Conservation (phyloP, 192 early-diverging fungal species). For the Chytriomyces sp. region DNA sequence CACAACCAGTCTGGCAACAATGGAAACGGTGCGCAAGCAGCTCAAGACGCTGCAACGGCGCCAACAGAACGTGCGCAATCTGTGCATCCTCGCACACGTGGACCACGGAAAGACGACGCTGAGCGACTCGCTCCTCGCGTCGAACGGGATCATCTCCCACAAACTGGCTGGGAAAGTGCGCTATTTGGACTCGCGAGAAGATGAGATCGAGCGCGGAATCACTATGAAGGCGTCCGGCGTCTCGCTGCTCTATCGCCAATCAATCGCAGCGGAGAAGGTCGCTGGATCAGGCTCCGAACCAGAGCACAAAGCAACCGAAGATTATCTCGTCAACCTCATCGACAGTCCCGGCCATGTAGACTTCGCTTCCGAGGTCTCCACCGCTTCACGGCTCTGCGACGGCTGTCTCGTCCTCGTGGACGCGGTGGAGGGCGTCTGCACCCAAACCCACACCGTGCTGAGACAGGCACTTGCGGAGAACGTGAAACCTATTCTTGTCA, state of each 20-base stretch:
- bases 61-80: slow-evolving; percentile 76
- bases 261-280: background rate
- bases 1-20: background rate
- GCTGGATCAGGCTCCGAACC: background rate
- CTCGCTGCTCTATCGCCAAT: slow-evolving; percentile 76
- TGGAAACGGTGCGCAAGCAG: slow-evolving; percentile 13
- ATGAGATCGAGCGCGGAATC: slow-evolving; percentile 98
- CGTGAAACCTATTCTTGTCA: slow-evolving; percentile 87
- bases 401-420: slow-evolving; percentile 95
- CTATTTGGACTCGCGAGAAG: slow-evolving; percentile 93
- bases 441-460: slow-evolving; percentile 95
- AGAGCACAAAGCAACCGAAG: slow-evolving; percentile 23
- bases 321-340: slow-evolving; percentile 95
- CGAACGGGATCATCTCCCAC: slow-evolving; percentile 96
- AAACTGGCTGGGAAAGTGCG: slow-evolving; percentile 95
- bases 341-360: slow-evolving; percentile 99
- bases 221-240: slow-evolving; percentile 98
- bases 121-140: slow-evolving; percentile 91
- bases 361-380: slow-evolving; percentile 97
- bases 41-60: background rate
- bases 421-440: slow-evolving; percentile 97
- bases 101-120: slow-evolving; percentile 89
- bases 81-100: slow-evolving; percentile 98
- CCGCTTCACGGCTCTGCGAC: slow-evolving; percentile 96
- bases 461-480: slow-evolving; percentile 93